Percentiles rank a stretch among this genome's conserved stretches.
These are phyloP conservation scores for Backusella tarrabulga DNA, from an alignment of 192 early-diverging fungal genomes.

Conservation along the genomic window DNA sequence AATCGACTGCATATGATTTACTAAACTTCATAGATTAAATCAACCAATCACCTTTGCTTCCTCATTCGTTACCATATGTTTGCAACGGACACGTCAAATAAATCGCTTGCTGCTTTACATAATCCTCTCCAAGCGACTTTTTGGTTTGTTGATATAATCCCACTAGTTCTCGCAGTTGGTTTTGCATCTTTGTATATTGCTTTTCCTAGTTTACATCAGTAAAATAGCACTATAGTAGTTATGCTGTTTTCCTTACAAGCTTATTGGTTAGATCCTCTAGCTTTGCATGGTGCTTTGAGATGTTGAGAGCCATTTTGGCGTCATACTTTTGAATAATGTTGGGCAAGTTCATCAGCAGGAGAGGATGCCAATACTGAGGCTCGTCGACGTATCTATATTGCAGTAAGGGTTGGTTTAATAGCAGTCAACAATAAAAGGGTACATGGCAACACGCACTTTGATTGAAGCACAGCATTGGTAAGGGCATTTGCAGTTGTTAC, in stretches of 20 bases:
- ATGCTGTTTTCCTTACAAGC: slow-evolving; percentile 15
- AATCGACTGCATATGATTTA: slow-evolving; percentile 2
- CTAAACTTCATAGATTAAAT: not conserved
- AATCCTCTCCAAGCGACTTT: not conserved
- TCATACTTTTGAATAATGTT: slow-evolving; percentile 24
- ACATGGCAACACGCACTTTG: slow-evolving; percentile 18
- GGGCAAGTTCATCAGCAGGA: slow-evolving; percentile 11
- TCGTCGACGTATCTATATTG: slow-evolving; percentile 30
- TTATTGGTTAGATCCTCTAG: slow-evolving; percentile 8
- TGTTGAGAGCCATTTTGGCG: slow-evolving; percentile 11
- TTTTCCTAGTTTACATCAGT: not conserved
- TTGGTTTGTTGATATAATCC: not conserved
- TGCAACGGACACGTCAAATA: slow-evolving; percentile 29
- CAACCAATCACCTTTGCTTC: not conserved
- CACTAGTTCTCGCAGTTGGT: slow-evolving; percentile 6
- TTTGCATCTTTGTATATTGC: slow-evolving; percentile 31
- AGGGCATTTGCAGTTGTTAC: slow-evolving; percentile 25
- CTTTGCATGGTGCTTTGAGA: not conserved
- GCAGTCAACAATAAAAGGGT: not conserved
- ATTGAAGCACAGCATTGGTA: slow-evolving; percentile 29
- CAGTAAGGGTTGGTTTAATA: not conserved
- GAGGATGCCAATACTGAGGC: slow-evolving; percentile 32
- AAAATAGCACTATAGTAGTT: not conserved
- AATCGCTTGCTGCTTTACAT: not conserved
- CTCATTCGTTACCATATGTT: slow-evolving; percentile 16